phyloP scores from a whole-genome alignment of 1,139 yeast species.

The Arxiozyma bovina region DNA sequence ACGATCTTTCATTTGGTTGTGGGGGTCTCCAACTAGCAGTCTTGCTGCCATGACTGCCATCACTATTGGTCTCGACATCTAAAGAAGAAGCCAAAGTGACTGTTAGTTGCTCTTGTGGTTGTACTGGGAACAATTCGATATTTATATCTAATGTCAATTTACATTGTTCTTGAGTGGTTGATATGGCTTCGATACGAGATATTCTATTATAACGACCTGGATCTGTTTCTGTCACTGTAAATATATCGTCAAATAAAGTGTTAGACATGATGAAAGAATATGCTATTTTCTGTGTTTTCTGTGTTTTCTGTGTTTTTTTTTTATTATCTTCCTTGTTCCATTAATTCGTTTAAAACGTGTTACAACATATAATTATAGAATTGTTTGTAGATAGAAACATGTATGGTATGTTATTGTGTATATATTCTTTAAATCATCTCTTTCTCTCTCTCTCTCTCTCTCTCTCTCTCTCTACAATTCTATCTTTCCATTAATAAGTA shows the following conservation, averaged over 20 bases:
- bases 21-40: slow-evolving; percentile 80
- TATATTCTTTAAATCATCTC: too few relatives aligned
- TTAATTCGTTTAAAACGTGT: too few relatives aligned
- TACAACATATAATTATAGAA: too few relatives aligned
- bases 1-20: slow-evolving; percentile 67
- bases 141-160: slow-evolving; percentile 86
- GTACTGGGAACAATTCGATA: slow-evolving; percentile 84
- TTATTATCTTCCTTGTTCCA: too few relatives aligned
- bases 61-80: slow-evolving; percentile 40
- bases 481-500: too few relatives aligned
- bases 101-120: slow-evolving; percentile 71
- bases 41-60: slow-evolving; percentile 33
- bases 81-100: slow-evolving; percentile 77
- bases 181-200: slow-evolving; percentile 77
- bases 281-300: background rate
- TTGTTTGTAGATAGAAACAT: too few relatives aligned
- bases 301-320: background rate
- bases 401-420: too few relatives aligned
- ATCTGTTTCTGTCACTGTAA: slow-evolving; percentile 78
- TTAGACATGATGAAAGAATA: slow-evolving; percentile 47
- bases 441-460: too few relatives aligned
- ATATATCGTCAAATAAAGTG: slow-evolving; percentile 88
- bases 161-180: slow-evolving; percentile 76
- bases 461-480: too few relatives aligned
- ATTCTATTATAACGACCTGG: slow-evolving; percentile 89